Evolutionary conservation across 768 basidiomycete species (phyloP).

Genomic region (Filobasidium wieringae): DNA sequence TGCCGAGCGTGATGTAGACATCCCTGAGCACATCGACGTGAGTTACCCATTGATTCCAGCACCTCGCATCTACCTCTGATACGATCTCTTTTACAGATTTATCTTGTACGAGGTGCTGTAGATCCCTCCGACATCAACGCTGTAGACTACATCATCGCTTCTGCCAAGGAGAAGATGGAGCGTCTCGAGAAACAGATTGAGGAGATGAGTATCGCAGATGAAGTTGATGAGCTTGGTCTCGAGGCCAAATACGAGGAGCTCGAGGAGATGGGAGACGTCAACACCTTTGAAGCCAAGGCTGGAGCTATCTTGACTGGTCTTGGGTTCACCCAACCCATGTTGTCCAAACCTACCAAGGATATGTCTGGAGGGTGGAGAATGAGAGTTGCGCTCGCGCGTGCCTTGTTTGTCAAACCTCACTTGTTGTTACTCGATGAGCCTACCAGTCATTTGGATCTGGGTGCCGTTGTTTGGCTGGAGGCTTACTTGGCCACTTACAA

Average conservation of each 20-base stretch:
- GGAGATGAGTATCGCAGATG: slow-evolving; percentile 77
- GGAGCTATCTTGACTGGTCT: slow-evolving; percentile 94
- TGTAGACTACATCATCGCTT: slow-evolving; percentile 90
- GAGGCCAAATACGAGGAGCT: slow-evolving; percentile 88
- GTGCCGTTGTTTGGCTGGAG: slow-evolving; percentile 97
- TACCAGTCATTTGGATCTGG: slow-evolving; percentile 70
- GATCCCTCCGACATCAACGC: slow-evolving; percentile 92
- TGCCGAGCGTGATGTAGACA: slow-evolving; percentile 86
- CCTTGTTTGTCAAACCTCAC: slow-evolving; percentile 93
- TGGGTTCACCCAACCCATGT: slow-evolving; percentile 80
- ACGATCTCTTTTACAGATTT: slow-evolving; percentile 47
- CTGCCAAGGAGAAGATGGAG: slow-evolving; percentile 84
- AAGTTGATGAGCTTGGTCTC: slow-evolving; percentile 74
- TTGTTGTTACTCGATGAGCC: slow-evolving; percentile 80
- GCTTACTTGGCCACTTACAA: slow-evolving; percentile 96
- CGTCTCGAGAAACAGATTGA: slow-evolving; percentile 87
- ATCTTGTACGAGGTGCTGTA: slow-evolving; percentile 89
- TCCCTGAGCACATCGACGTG: slow-evolving; percentile 82
- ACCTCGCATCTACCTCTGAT: too few relatives aligned
- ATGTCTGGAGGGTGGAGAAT: slow-evolving; percentile 99
- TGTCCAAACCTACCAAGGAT: slow-evolving; percentile 92
- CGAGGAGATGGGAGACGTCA: slow-evolving; percentile 81
- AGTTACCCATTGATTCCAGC: slow-evolving; percentile 21
- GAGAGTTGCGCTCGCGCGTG: slow-evolving; percentile 92
- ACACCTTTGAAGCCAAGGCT: slow-evolving; percentile 89